Base-by-base conservation (phyloP, 2,329 filamentous ascomycete genomes). In the Zymoseptoria tritici region DNA sequence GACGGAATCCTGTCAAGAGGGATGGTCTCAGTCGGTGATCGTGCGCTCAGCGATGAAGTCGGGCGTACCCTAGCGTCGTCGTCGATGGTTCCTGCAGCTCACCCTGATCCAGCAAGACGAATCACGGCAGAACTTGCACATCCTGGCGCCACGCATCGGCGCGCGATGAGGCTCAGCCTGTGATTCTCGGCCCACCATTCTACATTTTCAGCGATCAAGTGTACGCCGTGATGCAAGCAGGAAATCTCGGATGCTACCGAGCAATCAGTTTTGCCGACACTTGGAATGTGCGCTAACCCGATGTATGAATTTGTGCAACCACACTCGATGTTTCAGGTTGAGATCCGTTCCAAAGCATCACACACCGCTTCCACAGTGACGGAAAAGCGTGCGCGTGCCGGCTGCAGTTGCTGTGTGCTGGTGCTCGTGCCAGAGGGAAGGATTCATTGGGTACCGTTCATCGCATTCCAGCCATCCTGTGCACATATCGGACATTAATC, bases 231-330 rank as follows among this genome's bases (percentile, higher is more conserved):
- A 53, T 60, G 62, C 55, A 54, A 54, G 60, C 62, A 62, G 60
- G 59, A 57, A 54, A 58, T 55, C 61, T 68, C 65, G 67, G 66
- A 59, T 65, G 65, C 65, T 65, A 62, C 64, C 66, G 65, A 62
- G 54, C 3, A 51, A 53, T 29, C 22, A 56, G 54, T 49, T 51
- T 54, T 20, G 60, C 62, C 49, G 52, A 53, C 51, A 54, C 54
- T 51, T 57, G 66, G 64, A 66, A 66, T 67, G 64, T 26, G 53
- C 63, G 62, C 68, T 69, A 70, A 58, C 60, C 62, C 57, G 55
- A 66, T 64, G 64, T 64, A 65, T 55, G 60, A 61, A 64, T 62
- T 58, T 65, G 68, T 70, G 63, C 60, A n/a, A 70, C 68, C 65
- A 62, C 64, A 65, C 64, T 53, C 52, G 9, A 50, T 56, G 68